phyloP scores from a whole-genome alignment of 768 basidiomycete species.

The Trametes sanguinea region DNA sequence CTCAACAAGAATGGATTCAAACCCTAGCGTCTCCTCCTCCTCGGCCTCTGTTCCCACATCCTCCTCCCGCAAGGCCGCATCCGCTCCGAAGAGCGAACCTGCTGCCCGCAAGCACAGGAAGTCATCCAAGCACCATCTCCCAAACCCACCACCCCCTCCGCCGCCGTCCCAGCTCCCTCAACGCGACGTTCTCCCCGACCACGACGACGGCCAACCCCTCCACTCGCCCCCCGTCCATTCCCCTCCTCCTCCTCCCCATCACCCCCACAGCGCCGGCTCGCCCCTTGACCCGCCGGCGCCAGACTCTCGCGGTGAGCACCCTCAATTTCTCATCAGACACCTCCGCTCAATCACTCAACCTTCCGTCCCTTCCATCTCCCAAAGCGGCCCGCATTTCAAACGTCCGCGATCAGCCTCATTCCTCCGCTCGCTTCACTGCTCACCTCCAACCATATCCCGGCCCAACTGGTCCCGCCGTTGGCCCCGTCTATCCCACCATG shows the following conservation, averaged over 20 bases:
- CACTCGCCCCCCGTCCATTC: slow-evolving; percentile 12
- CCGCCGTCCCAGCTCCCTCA: background rate
- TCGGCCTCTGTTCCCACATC: slow-evolving; percentile 16
- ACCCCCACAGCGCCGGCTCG: slow-evolving; percentile 3
- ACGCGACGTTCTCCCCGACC: slow-evolving; percentile 1
- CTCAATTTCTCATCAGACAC: slow-evolving; percentile 18
- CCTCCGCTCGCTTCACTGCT: slow-evolving; percentile 39
- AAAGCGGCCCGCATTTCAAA: slow-evolving; percentile 34
- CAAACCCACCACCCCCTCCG: slow-evolving; percentile 3
- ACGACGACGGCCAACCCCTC: slow-evolving; percentile 8
- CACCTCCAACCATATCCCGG: slow-evolving; percentile 58
- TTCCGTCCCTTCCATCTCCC: slow-evolving; percentile 19
- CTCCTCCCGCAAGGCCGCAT: slow-evolving; percentile 21
- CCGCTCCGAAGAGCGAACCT: slow-evolving; percentile 14
- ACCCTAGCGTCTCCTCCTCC: slow-evolving; percentile 20
- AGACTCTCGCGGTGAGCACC: slow-evolving; percentile 18
- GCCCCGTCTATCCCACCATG: slow-evolving; percentile 45
- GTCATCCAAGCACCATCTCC: background rate
- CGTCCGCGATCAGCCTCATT: slow-evolving; percentile 34
- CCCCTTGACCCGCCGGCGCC: slow-evolving; percentile 13
- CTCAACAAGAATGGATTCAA: slow-evolving; percentile 25
- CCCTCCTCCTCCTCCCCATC: background rate
- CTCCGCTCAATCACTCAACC: slow-evolving; percentile 4
- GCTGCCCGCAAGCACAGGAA: slow-evolving; percentile 17
- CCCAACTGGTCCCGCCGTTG: slow-evolving; percentile 26